Percentiles rank a stretch among this genome's conserved stretches.
Conservation (phyloP, 257 asterid genomes). For the Nicotiana knightiana region DNA sequence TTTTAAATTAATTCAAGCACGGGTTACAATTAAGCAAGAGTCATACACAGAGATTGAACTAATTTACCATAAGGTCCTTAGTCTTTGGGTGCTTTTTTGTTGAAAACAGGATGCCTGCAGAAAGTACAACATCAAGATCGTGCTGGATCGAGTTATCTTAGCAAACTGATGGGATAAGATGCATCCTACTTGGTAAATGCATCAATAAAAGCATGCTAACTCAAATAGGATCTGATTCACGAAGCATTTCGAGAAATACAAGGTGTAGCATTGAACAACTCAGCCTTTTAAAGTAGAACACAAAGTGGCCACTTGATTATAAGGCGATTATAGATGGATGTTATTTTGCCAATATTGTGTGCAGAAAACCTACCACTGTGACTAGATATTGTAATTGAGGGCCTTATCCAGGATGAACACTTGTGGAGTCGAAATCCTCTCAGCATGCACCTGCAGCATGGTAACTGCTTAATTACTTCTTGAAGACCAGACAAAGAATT, state of each 20-base stretch:
- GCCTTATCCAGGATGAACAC: slow-evolving; percentile 96
- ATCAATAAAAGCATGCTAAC: not conserved
- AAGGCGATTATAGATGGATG: not conserved
- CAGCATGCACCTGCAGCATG: slow-evolving; percentile 78
- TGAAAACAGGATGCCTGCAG: slow-evolving; percentile 73
- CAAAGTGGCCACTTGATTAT: not conserved
- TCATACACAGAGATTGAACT: slow-evolving; percentile 7
- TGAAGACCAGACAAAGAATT: slow-evolving; percentile 19
- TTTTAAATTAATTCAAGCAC: not conserved
- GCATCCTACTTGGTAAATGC: not conserved
- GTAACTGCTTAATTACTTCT: slow-evolving; percentile 21
- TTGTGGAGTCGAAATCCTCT: slow-evolving; percentile 90
- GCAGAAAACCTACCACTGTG: slow-evolving; percentile 58
- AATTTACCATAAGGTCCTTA: slow-evolving; percentile 85
- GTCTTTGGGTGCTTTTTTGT: slow-evolving; percentile 88
- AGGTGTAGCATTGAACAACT: not conserved
- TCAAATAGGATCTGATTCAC: not conserved
- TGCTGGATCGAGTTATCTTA: slow-evolving; percentile 15
- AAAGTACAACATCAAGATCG: slow-evolving; percentile 10
- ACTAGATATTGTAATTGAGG: slow-evolving; percentile 81
- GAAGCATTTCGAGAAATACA: not conserved
- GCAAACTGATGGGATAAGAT: not conserved
- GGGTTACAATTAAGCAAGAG: not conserved
- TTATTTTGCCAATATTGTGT: not conserved
- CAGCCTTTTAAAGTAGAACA: not conserved